Percentiles rank a stretch among this genome's conserved stretches.
phyloP scores from a whole-genome alignment of 306 rosid species.

The Prunus mume region DNA sequence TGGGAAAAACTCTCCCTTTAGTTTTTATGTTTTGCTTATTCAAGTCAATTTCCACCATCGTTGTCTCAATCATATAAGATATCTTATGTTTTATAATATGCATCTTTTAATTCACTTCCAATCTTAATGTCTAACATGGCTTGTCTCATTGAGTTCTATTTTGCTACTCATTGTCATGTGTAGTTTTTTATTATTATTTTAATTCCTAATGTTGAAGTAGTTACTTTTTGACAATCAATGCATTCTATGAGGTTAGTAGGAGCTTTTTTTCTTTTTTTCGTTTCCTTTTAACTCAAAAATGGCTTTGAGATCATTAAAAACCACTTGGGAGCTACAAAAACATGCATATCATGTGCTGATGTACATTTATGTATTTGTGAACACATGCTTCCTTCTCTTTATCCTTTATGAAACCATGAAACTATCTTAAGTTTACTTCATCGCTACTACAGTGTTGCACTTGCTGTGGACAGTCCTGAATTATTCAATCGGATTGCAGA shows the following conservation, averaged over 20 bases:
- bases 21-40: not conserved
- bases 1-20: not conserved
- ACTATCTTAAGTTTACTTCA: conserved; percentile 10
- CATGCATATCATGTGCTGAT: not conserved
- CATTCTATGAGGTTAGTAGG: not conserved
- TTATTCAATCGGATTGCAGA: conserved; percentile 67
- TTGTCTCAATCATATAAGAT: not conserved
- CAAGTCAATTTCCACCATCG: not conserved
- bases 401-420: conserved; percentile 20
- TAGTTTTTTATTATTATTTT: not conserved
- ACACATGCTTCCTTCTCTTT: conserved; percentile 2
- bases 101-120: conserved; percentile 2
- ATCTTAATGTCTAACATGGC: conserved; percentile 8
- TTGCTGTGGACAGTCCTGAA: conserved; percentile 78
- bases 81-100: not conserved
- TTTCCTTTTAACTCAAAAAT: not conserved
- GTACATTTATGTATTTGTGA: not conserved
- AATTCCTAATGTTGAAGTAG: not conserved
- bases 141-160: conserved; percentile 17
- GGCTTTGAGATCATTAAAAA: not conserved
- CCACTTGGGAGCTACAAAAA: not conserved
- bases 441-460: conserved; percentile 63
- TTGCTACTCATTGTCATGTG: not conserved
- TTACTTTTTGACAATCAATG: not conserved
- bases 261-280: not conserved